Evolutionary conservation across 805 yeast genomes (phyloP).

Genomic region (Barnettozyma wickerhamii): DNA sequence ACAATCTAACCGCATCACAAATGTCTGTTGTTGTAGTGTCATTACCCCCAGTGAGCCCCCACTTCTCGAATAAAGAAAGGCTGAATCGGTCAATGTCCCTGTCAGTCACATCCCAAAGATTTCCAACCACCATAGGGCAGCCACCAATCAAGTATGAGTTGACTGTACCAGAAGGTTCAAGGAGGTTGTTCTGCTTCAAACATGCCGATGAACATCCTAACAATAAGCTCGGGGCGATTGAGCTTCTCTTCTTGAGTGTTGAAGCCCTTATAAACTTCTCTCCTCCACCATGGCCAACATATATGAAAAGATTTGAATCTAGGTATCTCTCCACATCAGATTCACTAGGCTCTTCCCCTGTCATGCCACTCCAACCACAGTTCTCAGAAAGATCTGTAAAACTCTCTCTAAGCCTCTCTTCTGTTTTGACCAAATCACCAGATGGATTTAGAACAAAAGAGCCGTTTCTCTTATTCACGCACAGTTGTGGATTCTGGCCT

Average conservation of each 20-base stretch:
- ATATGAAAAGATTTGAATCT: conserved; percentile 52
- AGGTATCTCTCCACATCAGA: conserved; percentile 43
- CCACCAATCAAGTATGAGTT: conserved; percentile 76
- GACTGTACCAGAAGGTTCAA: conserved; percentile 75
- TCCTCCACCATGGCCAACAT: conserved; percentile 97
- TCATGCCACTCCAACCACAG: conserved; percentile 47
- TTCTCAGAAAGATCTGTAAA: conserved; percentile 31
- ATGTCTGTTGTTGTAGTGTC: conserved; percentile 29
- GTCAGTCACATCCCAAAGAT: conserved; percentile 96
- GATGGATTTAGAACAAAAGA: conserved; percentile 78
- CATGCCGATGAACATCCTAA: conserved; percentile 91
- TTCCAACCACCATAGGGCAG: conserved; percentile 77
- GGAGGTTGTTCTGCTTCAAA: conserved; percentile 49
- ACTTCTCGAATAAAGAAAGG: conserved; percentile 49
- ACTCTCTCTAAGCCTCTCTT: conserved; percentile 44
- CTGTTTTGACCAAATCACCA: conserved; percentile 69
- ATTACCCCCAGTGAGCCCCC: conserved; percentile 49
- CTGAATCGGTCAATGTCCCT: conserved; percentile 87
- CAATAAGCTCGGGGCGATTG: conserved; percentile 58
- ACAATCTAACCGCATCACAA: conserved; percentile 51
- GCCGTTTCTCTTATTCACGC: conserved; percentile 31
- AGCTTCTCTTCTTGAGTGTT: conserved; percentile 39
- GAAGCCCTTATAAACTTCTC: conserved; percentile 67
- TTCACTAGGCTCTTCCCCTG: conserved; percentile 57
- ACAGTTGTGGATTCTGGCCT: conserved; percentile 20